A percentile compares a stretch with the other conserved stretches of the same genome.
Conservation (phyloP, 2,329 filamentous ascomycete species). For the Aureobasidium sp. region DNA sequence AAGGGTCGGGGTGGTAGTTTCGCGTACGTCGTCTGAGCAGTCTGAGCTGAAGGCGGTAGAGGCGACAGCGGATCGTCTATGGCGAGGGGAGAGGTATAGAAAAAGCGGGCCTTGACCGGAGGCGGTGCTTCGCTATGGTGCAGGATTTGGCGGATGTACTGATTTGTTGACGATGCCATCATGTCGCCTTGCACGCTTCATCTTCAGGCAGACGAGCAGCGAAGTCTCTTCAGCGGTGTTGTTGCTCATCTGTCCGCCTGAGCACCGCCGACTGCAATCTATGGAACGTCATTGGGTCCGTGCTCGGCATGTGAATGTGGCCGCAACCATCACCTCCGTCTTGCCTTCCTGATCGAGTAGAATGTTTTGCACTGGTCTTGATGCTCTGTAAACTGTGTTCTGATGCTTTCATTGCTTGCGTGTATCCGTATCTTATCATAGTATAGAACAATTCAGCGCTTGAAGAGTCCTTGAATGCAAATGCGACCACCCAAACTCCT, state of each 20-base stretch:
- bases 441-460: slow-evolving; percentile 7
- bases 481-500: slow-evolving; percentile 12
- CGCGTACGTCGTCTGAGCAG: slow-evolving; percentile 18
- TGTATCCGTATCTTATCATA: neutral
- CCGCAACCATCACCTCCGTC: neutral
- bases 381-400: neutral
- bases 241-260: slow-evolving; percentile 10
- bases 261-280: neutral
- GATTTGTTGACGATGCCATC: slow-evolving; percentile 27
- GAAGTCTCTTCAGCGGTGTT: neutral
- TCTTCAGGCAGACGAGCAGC: neutral
- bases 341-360: neutral
- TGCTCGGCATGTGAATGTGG: slow-evolving; percentile 1
- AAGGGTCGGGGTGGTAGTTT: slow-evolving; percentile 32
- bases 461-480: slow-evolving; percentile 6
- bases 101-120: slow-evolving; percentile 30
- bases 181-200: slow-evolving; percentile 2
- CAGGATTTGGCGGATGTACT: slow-evolving; percentile 40
- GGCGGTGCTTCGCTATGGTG: slow-evolving; percentile 32
- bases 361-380: neutral
- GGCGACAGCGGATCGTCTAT: slow-evolving; percentile 36
- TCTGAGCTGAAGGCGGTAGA: slow-evolving; percentile 27
- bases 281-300: slow-evolving; percentile 1
- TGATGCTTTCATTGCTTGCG: neutral
- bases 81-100: slow-evolving; percentile 31